These are phyloP conservation scores for Diutina ranongensis DNA, from an alignment of 1,139 yeast genomes.

Conservation along the genomic window DNA sequence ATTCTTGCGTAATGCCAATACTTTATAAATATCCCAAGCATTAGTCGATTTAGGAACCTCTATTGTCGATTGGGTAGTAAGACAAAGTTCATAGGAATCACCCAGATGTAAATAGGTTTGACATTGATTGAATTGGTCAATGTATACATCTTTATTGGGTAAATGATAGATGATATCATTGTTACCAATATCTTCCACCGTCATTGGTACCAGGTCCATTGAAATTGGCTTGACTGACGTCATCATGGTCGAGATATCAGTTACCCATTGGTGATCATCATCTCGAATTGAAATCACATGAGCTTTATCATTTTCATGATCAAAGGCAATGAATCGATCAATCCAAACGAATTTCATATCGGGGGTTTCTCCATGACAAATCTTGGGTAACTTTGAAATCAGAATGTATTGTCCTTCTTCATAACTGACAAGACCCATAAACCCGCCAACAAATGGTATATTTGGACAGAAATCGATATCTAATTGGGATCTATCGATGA, in stretches of 20 bases:
- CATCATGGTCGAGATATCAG: too few relatives aligned
- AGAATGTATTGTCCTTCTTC: conserved; percentile 59
- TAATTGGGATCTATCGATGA: conserved; percentile 7
- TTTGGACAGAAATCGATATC: conserved; percentile 14
- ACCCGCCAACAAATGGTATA: conserved; percentile 77
- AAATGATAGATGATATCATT: conserved; percentile 23
- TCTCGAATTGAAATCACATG: conserved; percentile 42
- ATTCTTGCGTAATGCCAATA: conserved; percentile 50
- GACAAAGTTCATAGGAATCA: conserved; percentile 87
- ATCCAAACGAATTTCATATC: conserved; percentile 68
- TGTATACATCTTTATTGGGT: conserved; percentile 49
- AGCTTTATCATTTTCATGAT: conserved; percentile 36
- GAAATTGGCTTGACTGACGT: conserved; percentile 10
- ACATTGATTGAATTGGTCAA: conserved; percentile 46
- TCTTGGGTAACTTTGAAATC: conserved; percentile 20
- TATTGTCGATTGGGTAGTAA: conserved; percentile 69
- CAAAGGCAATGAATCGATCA: conserved; percentile 51
- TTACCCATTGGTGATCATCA: conserved; percentile 15
- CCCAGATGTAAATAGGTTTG: conserved; percentile 67
- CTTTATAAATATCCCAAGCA: conserved; percentile 76
- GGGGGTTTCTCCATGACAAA: conserved; percentile 31
- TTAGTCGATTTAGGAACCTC: conserved; percentile 30
- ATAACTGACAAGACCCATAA: conserved; percentile 74
- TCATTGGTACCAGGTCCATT: conserved; percentile 14
- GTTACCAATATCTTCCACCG: conserved; percentile 19